Evolutionary conservation across 23 red algal genomes (phyloP).

Genomic region (Gracilaria gracilis): DNA sequence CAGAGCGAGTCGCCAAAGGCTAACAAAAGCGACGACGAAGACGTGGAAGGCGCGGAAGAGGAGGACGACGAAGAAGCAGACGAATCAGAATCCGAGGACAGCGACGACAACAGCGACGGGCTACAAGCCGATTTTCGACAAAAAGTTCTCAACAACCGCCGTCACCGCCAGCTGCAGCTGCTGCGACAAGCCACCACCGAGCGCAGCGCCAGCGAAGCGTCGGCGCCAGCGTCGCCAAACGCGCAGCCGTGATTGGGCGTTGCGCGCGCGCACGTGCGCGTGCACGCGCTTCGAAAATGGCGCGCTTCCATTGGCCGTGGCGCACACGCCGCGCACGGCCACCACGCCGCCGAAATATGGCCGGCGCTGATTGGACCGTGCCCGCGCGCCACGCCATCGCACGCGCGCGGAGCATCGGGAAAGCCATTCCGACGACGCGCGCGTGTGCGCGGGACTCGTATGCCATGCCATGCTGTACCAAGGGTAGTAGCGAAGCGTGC

Average conservation of each 20-base stretch:
- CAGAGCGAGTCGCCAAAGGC: not conserved
- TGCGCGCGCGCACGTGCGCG: not conserved
- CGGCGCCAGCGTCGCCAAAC: not conserved
- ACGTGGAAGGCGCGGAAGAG: not conserved
- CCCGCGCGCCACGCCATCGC: not conserved
- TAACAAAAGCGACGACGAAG: not conserved
- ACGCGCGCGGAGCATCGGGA: not conserved
- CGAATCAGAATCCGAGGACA: not conserved
- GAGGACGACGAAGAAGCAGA: slow-evolving; percentile 29
- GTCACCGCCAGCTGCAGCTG: slow-evolving; percentile 25
- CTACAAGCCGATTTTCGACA: slow-evolving; percentile 4
- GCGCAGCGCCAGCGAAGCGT: not conserved
- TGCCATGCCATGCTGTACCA: not conserved
- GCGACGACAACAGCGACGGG: not conserved
- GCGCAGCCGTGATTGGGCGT: not conserved
- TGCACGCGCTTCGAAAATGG: not conserved
- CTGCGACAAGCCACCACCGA: not conserved
- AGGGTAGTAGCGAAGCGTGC: not conserved
- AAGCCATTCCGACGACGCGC: too few relatives aligned
- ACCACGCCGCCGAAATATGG: not conserved
- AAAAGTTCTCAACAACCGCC: not conserved
- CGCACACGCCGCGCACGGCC: not conserved
- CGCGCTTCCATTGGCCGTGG: not conserved
- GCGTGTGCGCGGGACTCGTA: too few relatives aligned
- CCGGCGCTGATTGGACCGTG: not conserved